Conservation (phyloP, 108 stramenopile genomes). For the Fistulifera solaris region DNA sequence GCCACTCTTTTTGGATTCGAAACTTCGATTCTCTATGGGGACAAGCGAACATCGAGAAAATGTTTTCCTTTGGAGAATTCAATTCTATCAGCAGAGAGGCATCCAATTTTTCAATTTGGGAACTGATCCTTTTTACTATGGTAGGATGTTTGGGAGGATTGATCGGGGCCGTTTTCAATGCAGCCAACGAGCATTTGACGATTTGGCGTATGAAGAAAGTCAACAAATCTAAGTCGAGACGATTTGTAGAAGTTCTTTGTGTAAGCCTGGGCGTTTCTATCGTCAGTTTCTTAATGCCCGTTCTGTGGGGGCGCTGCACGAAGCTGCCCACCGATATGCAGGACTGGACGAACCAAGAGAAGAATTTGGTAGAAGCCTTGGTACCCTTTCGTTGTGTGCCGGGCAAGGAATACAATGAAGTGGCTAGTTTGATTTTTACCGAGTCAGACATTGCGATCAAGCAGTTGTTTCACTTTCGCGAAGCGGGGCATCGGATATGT, state of each 20-base stretch:
- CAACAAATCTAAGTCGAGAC: conserved; percentile 54
- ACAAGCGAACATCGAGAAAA: conserved; percentile 81
- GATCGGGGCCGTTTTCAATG: conserved; percentile 94
- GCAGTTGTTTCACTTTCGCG: conserved; percentile 93
- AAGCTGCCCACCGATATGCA: conserved; percentile 88
- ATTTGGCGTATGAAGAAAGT: conserved; percentile 83
- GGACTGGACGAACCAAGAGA: conserved; percentile 93
- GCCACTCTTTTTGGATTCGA: conserved; percentile 72
- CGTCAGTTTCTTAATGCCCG: conserved; percentile 77
- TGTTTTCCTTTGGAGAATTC: conserved; percentile 95
- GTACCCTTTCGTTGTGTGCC: conserved; percentile 85
- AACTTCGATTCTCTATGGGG: conserved; percentile 76
- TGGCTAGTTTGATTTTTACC: conserved; percentile 89
- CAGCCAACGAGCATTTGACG: conserved; percentile 83
- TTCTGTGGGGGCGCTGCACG: conserved; percentile 85
- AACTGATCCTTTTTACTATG: conserved; percentile 78
- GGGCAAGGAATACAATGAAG: conserved; percentile 94
- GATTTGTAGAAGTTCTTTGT: conserved; percentile 70
- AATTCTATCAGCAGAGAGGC: conserved; percentile 53
- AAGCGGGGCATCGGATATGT: conserved; percentile 79
- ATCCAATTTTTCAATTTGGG: conserved; percentile 89
- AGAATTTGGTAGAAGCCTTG: conserved; percentile 79
- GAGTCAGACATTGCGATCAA: conserved; percentile 94
- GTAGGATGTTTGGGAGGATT: conserved; percentile 92
- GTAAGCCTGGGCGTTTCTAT: conserved; percentile 64